Base-by-base conservation (phyloP, 768 basidiomycete genomes). In the Plicaturopsis crispa region DNA sequence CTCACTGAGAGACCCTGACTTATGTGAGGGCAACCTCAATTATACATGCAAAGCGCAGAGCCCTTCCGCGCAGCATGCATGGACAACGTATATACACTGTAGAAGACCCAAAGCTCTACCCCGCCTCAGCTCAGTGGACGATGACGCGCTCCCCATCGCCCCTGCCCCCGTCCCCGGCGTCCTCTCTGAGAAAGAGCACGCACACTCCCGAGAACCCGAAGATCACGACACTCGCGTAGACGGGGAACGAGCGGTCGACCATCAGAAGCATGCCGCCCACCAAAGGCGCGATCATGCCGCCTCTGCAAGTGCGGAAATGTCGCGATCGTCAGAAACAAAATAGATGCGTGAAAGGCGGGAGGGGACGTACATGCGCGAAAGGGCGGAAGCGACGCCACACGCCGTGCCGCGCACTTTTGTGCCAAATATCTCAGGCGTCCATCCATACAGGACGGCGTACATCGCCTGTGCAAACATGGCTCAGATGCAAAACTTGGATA, bases 371-470 rank as follows among this genome's bases (percentile, higher is more conserved):
- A 92, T 78, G 56, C 91, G 70, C 2, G 84, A 90, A 1, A 93
- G 58, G 7, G 88, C 89, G 3, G 86, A 88, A 0, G 90, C 89
- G 37, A 86, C 82, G 1, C 90, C 90, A 50, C 84, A 83, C 0
- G 89, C 91, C 1, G 89, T 90, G 19, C 91, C 90, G 34, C 90
- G 77, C 3, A 91, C 84, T 65, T 78, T 78, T 1, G 87, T 88
- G 0, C 73, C 78, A 51, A 93, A 50, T 17, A 54, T 51, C 33
- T 48, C 44, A 2, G 47, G 42, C 5, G 48, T 44, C 39, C 43
- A 69, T 59, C 86, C 85, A 48, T 89, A 89, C 36, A 89, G 49
- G n/a, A 90, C 80, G 8, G 87, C 84, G 73, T 83, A 89, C 87
- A 88, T 87, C 2, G 81, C 69, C 80, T 84, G 46, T 26, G 22